Evolutionary conservation across 768 basidiomycete genomes (phyloP), one percentile per base, ranked within the genome.

Genomic region (Hysterangium stoloniferum): DNA sequence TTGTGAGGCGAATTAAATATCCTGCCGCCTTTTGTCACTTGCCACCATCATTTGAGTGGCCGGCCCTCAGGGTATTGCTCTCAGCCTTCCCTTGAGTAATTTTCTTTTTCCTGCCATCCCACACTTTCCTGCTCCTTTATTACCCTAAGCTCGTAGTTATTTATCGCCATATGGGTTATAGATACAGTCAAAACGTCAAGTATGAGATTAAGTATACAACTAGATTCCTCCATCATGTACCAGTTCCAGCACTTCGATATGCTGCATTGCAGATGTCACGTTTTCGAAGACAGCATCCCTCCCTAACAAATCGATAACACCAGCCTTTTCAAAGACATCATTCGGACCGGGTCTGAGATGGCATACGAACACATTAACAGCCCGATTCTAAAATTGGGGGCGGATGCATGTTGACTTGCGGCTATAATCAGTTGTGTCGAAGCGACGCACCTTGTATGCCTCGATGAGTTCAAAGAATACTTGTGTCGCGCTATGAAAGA

Each of bases 401-500:
- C n/a, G n/a, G n/a, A n/a, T n/a, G n/a, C n/a, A n/a, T n/a, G n/a
- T n/a, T n/a, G n/a, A n/a, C n/a, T n/a, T n/a, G n/a, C n/a, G n/a
- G n/a, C n/a, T n/a, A n/a, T n/a, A n/a, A n/a, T n/a, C n/a, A n/a
- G n/a, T n/a, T n/a, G n/a, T n/a, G n/a, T n/a, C n/a, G n/a, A 31
- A 45, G 5, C 15, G 6, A 12, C 12, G 53, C 57, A 85, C 90
- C 66, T 77, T 73, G 66, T 96, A 93, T 12, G 87, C 84, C 56
- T 82, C 78, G 37, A 83, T 66, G 2, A 93, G 65, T 62, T 94
- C 91, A 52, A 76, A 73, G 59, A 94, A 81, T 56, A 92, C 87
- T 64, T 91, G 88, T 7, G 82, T 77, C 25, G 92, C 90, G 25
- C 88, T 91, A 59, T 25, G 32, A 20, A 46, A 28, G 65, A 4